These are phyloP conservation scores for Saccharomycopsis sp. DNA, from an alignment of 805 yeast genomes.

Conservation along the genomic window DNA sequence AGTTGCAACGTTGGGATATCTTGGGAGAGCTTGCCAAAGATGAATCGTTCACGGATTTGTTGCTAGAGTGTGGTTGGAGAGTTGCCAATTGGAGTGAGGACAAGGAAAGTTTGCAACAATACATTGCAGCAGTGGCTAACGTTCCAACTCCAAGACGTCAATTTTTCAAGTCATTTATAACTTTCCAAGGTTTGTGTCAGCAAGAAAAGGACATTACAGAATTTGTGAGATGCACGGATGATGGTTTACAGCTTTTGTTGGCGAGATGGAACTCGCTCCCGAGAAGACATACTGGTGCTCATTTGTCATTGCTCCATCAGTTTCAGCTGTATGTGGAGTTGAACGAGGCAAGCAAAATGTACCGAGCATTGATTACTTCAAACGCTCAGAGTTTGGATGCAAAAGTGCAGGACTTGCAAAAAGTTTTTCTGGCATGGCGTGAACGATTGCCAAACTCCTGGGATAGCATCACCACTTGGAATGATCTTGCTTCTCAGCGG, in stretches of 20 bases:
- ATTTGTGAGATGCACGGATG: conserved; percentile 80
- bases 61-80: conserved; percentile 98
- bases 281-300: conserved; percentile 63
- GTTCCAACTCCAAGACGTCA: conserved; percentile 97
- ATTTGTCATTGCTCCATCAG: conserved; percentile 79
- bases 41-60: conserved; percentile 90
- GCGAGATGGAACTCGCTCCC: conserved; percentile 93
- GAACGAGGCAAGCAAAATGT: conserved; percentile 93
- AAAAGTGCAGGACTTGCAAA: conserved; percentile 86
- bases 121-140: conserved; percentile 93
- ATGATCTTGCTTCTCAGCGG: conserved; percentile 95
- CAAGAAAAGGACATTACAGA: conserved; percentile 80
- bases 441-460: conserved; percentile 91
- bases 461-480: conserved; percentile 98
- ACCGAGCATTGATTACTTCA: conserved; percentile 76
- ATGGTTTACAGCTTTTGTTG: conserved; percentile 86
- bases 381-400: conserved; percentile 86
- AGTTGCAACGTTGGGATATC: conserved; percentile 96
- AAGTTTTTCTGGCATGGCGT: conserved; percentile 95
- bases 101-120: conserved; percentile 85
- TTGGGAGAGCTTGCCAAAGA: conserved; percentile 93
- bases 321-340: conserved; percentile 97
- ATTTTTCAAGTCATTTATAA: conserved; percentile 85
- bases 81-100: conserved; percentile 98
- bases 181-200: conserved; percentile 88